Evolutionary conservation across 2,329 filamentous ascomycete genomes (phyloP), one percentile per base, ranked within the genome.

Genomic region (Talaromyces rugulosus): DNA sequence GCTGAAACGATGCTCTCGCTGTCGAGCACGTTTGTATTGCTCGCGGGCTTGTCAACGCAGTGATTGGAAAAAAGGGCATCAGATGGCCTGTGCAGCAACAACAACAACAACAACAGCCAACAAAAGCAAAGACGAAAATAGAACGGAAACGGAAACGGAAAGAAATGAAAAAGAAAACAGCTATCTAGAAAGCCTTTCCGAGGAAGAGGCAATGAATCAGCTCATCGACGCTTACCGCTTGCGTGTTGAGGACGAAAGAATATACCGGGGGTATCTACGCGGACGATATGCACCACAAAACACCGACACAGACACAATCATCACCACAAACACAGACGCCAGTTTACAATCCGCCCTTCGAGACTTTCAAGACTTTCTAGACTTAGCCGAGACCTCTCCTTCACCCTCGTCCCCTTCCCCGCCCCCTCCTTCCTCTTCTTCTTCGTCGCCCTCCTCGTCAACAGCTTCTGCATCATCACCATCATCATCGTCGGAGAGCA

Each of bases 11-110:
- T 84, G 82, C 68, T 76, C 78, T 16, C 81, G 79, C 65, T 83
- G 82, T 74, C 73, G 72, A 18, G 64, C 64, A 0, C 75, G 75
- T 0, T 70, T 67, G 30, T 85, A 85, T 70, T 85, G 83, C 74
- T 81, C 79, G 50, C 74, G 75, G 34, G 76, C 78, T 50, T 71
- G 69, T 58, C 69, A 71, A 59, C 69, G 69, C 56, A 64, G 62
- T 30, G 63, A 71, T 50, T 71, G 69, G 69, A 65, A 63, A 34
- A 62, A 47, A 12, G 66, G 64, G 28, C 69, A 71, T 61, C 70
- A 68, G 40, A 55, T 58, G 14, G 65, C 66, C 40, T 71, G 69
- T 61, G 65, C 55, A 66, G 66, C 18, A 59, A 5, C n/a, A 47
- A 2, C 18, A 47, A 9, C n/a, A 47, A 5, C 42, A 44, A 5